phyloP scores from a whole-genome alignment of 2,329 filamentous ascomycete genomes.

The Leptodontidium sp. region DNA sequence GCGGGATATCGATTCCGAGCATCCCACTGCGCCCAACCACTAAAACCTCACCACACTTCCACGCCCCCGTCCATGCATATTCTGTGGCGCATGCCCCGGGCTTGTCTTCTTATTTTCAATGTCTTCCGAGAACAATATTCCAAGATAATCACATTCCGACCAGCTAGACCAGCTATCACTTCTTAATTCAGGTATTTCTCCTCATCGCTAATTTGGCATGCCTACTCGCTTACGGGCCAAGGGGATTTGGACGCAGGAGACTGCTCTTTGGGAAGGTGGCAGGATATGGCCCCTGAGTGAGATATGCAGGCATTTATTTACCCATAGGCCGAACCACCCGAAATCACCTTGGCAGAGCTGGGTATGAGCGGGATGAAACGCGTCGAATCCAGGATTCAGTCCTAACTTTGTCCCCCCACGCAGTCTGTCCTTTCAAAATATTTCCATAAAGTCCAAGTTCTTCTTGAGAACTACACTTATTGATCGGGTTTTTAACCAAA shows the following conservation, averaged over 20 bases:
- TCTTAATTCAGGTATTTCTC: background rate
- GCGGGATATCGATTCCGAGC: background rate
- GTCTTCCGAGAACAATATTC: background rate
- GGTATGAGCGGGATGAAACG: background rate
- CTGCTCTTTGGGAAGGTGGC: constrained; percentile 11
- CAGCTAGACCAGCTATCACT: background rate
- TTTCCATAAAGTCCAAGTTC: too few species aligned
- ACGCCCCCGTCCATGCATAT: background rate
- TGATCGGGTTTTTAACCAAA: too few species aligned
- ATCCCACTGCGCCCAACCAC: background rate
- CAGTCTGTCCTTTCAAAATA: too few species aligned
- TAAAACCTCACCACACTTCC: background rate
- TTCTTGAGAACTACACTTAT: too few species aligned
- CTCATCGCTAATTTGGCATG: background rate
- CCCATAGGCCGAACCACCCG: constrained; percentile 6
- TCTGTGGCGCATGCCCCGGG: background rate
- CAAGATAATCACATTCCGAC: background rate
- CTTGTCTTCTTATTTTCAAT: background rate
- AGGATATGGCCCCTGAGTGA: background rate
- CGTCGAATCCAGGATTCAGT: background rate
- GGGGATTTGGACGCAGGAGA: background rate
- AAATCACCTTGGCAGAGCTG: background rate
- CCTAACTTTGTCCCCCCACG: background rate
- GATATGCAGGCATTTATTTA: constrained; percentile 5
- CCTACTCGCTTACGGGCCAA: background rate